Evolutionary conservation across 2,329 filamentous ascomycete species (phyloP), one percentile per base, ranked within the genome.

Genomic region (Lecanoromycetidae sp.): DNA sequence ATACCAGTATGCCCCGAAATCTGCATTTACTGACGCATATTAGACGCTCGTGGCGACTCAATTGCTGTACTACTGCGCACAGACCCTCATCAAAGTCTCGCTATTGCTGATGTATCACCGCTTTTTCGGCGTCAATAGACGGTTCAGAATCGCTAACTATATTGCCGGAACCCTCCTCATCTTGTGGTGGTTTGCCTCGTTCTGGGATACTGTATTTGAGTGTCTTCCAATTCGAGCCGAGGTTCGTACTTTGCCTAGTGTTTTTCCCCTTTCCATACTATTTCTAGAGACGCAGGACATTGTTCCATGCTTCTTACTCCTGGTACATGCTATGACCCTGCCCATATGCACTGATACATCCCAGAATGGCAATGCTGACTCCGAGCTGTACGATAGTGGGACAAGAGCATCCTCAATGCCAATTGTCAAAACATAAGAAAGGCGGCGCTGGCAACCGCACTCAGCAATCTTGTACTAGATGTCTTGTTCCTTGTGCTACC

Each of bases 41-140:
- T 17, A 49, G 46, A 27, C 19, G 23, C 29, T 49, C 22, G 29
- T 49, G 17, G 39, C 33, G n/a, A 36, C 35, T 19, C 46, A 49
- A 33, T 20, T 13, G 2, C 17, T 39, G 13, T 49, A 44, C 22
- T 44, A 30, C 22, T 30, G 32, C 33, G 40, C 25, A 2, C 29
- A 42, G 25, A 32, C 40, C 9, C n/a, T 17, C 22, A 44, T 25
- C 6, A 49, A 45, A 25, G 35, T 20, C 7, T 49, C 47, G 8
- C 17, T 49, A 15, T 19, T 49, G 20, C 17, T 49, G 9, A 22
- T 44, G 8, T 45, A 38, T 12, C 29, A 45, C 17, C 40, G 47
- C n/a, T 29, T 34, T 20, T 49, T 49, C 27, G 25, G 27, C 17
- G 26, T 23, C 4, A 17, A 23, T 3, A 38, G 26, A n/a, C 12